Percentiles rank a stretch among this genome's conserved stretches.
phyloP scores from a whole-genome alignment of 305 asterid species.

The Petunia hybrid region DNA sequence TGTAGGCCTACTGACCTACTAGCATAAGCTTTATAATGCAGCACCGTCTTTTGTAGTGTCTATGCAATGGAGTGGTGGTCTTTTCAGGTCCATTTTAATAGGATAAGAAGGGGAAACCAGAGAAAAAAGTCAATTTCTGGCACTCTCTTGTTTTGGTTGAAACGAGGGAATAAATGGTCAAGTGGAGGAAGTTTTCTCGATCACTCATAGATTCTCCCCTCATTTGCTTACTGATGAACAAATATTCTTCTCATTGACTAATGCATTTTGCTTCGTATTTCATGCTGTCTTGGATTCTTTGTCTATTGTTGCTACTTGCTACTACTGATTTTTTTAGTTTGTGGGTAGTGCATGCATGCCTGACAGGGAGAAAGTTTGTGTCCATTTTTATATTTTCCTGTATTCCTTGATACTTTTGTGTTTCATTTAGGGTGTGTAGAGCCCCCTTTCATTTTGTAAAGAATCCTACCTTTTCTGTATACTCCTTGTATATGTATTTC shows the following conservation, averaged over 20 bases:
- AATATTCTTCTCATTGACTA: not conserved
- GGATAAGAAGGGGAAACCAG: slow-evolving; percentile 18
- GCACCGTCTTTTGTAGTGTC: slow-evolving; percentile 11
- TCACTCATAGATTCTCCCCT: slow-evolving; percentile 20
- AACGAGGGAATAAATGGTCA: slow-evolving; percentile 19
- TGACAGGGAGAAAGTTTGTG: slow-evolving; percentile 15
- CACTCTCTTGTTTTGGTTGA: not conserved
- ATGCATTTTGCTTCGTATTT: slow-evolving; percentile 16
- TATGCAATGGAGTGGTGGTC: slow-evolving; percentile 4
- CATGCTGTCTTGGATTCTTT: slow-evolving; percentile 9
- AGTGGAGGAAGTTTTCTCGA: not conserved
- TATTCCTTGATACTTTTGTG: not conserved
- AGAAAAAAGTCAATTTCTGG: slow-evolving; percentile 17
- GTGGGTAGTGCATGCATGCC: slow-evolving; percentile 7
- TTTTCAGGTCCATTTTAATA: slow-evolving; percentile 10
- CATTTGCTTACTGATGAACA: not conserved
- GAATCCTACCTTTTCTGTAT: no score
- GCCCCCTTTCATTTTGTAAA: no score
- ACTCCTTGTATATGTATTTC: not conserved
- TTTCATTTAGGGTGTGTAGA: no score
- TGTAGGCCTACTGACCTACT: slow-evolving; percentile 8
- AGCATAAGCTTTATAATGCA: slow-evolving; percentile 23
- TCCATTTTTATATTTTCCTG: not conserved
- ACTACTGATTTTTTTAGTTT: not conserved
- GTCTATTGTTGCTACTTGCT: slow-evolving; percentile 17